A percentile compares a stretch with the other conserved stretches of the same genome.
Evolutionary conservation across 73 alveolate species (phyloP).

Genomic region (Paramecium sonneborni): DNA sequence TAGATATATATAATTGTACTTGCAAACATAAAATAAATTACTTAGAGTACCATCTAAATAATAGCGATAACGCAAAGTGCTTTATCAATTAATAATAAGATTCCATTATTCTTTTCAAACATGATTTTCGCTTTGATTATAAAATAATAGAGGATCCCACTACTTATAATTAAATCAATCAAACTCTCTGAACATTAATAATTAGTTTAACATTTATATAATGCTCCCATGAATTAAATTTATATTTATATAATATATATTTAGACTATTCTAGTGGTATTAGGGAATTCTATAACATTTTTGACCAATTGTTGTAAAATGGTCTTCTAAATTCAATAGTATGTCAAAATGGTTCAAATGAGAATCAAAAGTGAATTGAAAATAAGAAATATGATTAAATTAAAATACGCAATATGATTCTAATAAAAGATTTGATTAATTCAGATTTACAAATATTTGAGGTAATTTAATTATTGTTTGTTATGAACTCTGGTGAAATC

Average conservation of each 20-base stretch:
- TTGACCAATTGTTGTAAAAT: neutral
- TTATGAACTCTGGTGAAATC: slow-evolving; percentile 9
- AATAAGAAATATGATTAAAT: neutral
- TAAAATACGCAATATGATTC: slow-evolving; percentile 15
- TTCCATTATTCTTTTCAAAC: neutral
- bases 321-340: neutral
- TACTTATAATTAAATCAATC: neutral
- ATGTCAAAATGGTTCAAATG: neutral
- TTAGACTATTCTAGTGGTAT: neutral
- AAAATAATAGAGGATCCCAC: slow-evolving; percentile 7
- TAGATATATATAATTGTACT: neutral
- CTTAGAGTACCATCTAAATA: neutral
- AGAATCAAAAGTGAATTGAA: neutral
- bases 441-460: neutral
- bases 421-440: neutral
- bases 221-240: slow-evolving; percentile 16
- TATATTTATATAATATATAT: neutral
- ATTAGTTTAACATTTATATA: neutral
- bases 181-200: neutral
- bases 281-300: neutral
- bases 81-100: neutral
- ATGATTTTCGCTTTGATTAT: neutral
- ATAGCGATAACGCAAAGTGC: neutral
- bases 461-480: slow-evolving; percentile 10
- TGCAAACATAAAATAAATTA: neutral